A percentile compares a stretch with the other conserved stretches of the same genome.
Evolutionary conservation across 768 basidiomycete genomes (phyloP).

Genomic region (Bullera alba): DNA sequence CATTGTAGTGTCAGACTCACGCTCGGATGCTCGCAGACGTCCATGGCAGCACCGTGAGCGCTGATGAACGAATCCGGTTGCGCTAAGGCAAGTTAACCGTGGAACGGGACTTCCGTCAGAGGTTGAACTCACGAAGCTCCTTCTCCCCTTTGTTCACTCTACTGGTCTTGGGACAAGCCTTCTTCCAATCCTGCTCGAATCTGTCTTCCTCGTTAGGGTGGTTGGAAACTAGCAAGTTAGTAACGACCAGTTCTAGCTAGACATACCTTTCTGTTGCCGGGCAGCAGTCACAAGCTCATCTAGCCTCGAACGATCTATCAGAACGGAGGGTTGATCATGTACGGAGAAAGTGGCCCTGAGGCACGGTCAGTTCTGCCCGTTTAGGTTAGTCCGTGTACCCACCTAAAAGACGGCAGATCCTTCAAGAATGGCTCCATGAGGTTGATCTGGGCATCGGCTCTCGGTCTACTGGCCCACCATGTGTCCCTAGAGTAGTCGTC

Average conservation of each 20-base stretch:
- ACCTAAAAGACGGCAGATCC: conserved; percentile 40
- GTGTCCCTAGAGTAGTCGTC: conserved; percentile 46
- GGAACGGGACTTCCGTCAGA: not conserved
- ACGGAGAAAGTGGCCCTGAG: conserved; percentile 46
- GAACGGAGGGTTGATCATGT: conserved; percentile 46
- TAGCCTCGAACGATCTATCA: conserved; percentile 38
- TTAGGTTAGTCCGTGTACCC: conserved; percentile 2
- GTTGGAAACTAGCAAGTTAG: conserved; percentile 28
- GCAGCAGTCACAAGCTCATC: conserved; percentile 41
- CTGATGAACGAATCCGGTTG: conserved; percentile 45
- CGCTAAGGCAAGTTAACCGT: not conserved
- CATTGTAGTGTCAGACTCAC: conserved; percentile 12
- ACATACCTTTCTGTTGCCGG: conserved; percentile 25
- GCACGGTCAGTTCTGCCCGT: not conserved
- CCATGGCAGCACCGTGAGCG: conserved; percentile 41
- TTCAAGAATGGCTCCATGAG: conserved; percentile 46
- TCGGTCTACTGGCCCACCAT: conserved; percentile 44
- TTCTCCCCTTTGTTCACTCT: conserved; percentile 30
- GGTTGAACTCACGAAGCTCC: conserved; percentile 31
- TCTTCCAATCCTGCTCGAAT: conserved; percentile 36
- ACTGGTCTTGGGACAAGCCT: conserved; percentile 43
- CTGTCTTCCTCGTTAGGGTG: conserved; percentile 39
- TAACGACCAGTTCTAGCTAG: not conserved
- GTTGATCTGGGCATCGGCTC: conserved; percentile 47
- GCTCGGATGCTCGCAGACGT: conserved; percentile 45